Conservation (phyloP, 345 rosid genomes). For the Lepidium sativum region DNA sequence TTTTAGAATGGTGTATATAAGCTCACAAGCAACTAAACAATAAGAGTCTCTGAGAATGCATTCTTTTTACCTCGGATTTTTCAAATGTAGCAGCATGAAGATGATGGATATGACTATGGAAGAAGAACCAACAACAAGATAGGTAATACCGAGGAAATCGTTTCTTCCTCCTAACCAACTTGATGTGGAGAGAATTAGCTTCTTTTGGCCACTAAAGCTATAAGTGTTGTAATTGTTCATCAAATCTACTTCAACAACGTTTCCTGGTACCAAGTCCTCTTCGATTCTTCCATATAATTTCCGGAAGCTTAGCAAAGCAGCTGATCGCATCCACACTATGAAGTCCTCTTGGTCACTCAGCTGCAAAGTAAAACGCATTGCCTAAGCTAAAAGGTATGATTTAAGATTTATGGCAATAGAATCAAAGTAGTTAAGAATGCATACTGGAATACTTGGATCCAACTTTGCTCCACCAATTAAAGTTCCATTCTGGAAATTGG, state of each 20-base stretch:
- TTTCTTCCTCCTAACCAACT: slow-evolving; percentile 83
- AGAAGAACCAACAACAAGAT: slow-evolving; percentile 54
- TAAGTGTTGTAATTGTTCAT: slow-evolving; percentile 78
- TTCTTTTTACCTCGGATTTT: slow-evolving; percentile 40
- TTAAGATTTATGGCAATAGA: not conserved
- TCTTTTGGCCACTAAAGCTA: slow-evolving; percentile 77
- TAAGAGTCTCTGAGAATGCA: not conserved
- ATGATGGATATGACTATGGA: slow-evolving; percentile 48
- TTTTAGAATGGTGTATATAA: not conserved
- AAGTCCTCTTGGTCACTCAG: slow-evolving; percentile 82
- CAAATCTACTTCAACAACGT: slow-evolving; percentile 38
- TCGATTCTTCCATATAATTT: slow-evolving; percentile 77
- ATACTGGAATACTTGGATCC: slow-evolving; percentile 55
- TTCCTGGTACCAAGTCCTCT: slow-evolving; percentile 57
- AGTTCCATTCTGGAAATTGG: slow-evolving; percentile 70
- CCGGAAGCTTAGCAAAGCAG: slow-evolving; percentile 78
- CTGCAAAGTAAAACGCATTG: slow-evolving; percentile 25
- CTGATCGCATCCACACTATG: slow-evolving; percentile 77
- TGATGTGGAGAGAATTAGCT: slow-evolving; percentile 66
- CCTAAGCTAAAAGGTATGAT: slow-evolving; percentile 7
- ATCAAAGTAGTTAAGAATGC: slow-evolving; percentile 11
- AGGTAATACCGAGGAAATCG: slow-evolving; percentile 68
- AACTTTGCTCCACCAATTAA: slow-evolving; percentile 67
- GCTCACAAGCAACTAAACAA: not conserved
- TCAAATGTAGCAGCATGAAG: slow-evolving; percentile 63